These are phyloP conservation scores for Pleurotus giganteus DNA, from an alignment of 768 basidiomycete genomes.

Conservation along the genomic window DNA sequence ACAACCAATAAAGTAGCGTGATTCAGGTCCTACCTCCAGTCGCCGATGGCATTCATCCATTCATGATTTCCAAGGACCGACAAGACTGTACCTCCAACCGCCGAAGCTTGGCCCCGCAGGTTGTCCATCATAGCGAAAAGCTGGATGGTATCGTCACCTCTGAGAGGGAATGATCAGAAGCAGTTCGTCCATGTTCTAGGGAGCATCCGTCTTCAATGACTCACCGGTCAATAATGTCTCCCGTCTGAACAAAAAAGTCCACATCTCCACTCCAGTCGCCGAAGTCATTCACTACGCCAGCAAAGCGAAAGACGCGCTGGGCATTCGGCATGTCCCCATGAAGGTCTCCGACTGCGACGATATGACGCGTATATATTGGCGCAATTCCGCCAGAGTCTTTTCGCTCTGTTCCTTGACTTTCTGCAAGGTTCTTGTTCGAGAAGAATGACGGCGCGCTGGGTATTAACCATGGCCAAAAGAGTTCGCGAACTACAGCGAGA, in stretches of 20 bases:
- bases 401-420: neutral
- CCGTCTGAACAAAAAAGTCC: slow-evolving; percentile 91
- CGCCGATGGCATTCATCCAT: slow-evolving; percentile 90
- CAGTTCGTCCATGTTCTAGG: neutral
- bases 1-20: neutral
- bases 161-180: slow-evolving; percentile 21
- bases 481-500: neutral
- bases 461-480: neutral
- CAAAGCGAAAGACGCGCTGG: slow-evolving; percentile 74
- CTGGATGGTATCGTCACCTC: slow-evolving; percentile 87
- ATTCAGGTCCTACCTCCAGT: slow-evolving; percentile 65
- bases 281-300: slow-evolving; percentile 67
- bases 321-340: slow-evolving; percentile 89
- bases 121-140: slow-evolving; percentile 84
- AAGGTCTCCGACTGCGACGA: slow-evolving; percentile 89
- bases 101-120: slow-evolving; percentile 71
- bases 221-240: slow-evolving; percentile 92
- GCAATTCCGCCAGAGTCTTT: neutral
- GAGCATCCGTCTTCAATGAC: slow-evolving; percentile 13
- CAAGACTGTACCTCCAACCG: slow-evolving; percentile 68
- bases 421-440: neutral
- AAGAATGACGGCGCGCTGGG: slow-evolving; percentile 1
- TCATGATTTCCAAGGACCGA: slow-evolving; percentile 93
- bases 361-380: slow-evolving; percentile 44
- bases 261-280: slow-evolving; percentile 82